Evolutionary conservation across 2,329 filamentous ascomycete genomes (phyloP).

Genomic region (Verticillium klebahnii): DNA sequence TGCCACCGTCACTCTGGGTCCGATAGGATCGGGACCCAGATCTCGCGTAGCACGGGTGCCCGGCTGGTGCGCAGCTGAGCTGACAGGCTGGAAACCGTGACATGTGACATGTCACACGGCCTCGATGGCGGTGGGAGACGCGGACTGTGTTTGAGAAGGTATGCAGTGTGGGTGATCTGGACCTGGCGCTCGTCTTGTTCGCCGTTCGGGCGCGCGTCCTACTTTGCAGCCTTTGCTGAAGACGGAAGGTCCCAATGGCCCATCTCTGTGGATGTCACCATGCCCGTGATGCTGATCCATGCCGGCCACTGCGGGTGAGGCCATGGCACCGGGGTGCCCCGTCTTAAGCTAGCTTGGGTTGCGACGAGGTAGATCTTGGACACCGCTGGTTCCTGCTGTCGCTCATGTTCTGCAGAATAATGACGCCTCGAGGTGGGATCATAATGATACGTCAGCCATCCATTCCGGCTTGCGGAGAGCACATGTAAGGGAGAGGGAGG

Average conservation of each 20-base stretch:
- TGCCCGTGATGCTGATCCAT: neutral
- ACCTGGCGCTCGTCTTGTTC: too few species aligned
- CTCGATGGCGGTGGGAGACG: neutral
- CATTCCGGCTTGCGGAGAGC: too few species aligned
- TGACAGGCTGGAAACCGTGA: neutral
- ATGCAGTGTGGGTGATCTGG: too few species aligned
- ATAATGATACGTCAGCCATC: neutral
- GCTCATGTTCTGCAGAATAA: neutral
- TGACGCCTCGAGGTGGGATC: neutral
- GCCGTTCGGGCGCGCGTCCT: too few species aligned
- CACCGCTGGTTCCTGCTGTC: neutral
- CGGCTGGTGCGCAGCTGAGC: neutral
- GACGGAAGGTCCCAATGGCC: neutral
- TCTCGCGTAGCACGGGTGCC: neutral
- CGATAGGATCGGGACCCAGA: neutral
- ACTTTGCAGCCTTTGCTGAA: too few species aligned
- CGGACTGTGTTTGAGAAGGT: neutral
- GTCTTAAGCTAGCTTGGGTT: neutral
- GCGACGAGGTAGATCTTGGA: neutral
- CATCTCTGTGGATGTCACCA: neutral
- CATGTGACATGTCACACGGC: neutral
- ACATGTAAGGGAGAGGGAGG: too few species aligned
- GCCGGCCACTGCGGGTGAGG: neutral
- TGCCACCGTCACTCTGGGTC: neutral
- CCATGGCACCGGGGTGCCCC: neutral